These are phyloP conservation scores for Lachnellula willkommii DNA, from an alignment of 2,329 filamentous ascomycete genomes.

Conservation along the genomic window DNA sequence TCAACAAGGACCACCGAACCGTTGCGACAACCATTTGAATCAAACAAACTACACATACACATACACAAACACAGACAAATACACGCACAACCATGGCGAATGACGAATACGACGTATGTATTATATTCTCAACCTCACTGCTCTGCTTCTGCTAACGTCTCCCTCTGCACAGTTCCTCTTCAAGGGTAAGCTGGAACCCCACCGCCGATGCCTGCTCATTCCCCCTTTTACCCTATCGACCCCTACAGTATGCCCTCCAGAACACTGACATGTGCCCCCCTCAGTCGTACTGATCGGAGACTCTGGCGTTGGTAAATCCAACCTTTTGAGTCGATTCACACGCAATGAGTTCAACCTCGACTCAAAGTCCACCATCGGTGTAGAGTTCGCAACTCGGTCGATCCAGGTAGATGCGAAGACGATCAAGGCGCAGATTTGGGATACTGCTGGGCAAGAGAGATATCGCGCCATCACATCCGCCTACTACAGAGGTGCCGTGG, in stretches of 20 bases:
- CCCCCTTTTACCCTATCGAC: background rate
- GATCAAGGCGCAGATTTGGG: constrained; percentile 99
- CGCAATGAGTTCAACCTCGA: constrained; percentile 99
- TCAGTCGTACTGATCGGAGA: constrained; percentile 97
- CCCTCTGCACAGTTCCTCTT: constrained; percentile 76
- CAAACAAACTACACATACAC: constrained; percentile 2
- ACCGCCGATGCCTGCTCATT: constrained; percentile 22
- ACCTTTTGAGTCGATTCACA: constrained; percentile 98
- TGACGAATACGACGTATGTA: constrained; percentile 98
- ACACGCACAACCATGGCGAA: constrained; percentile 74
- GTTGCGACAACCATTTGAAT: constrained; percentile 3
- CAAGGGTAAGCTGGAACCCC: constrained; percentile 64
- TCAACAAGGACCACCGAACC: background rate
- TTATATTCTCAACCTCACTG: constrained; percentile 22
- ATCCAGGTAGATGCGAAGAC: constrained; percentile 99
- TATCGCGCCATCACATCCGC: constrained; percentile 99
- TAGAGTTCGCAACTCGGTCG: constrained; percentile 96
- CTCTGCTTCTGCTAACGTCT: constrained; percentile 33
- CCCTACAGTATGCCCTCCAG: constrained; percentile 17
- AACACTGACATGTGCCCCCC: constrained; percentile 29
- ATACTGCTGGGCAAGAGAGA: constrained; percentile 96
- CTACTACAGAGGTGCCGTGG: constrained; percentile 97
- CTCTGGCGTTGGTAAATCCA: constrained; percentile 99
- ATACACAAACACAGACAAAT: constrained; percentile 23
- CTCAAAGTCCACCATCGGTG: constrained; percentile 98